Evolutionary conservation across 805 yeast genomes (phyloP).

Genomic region (Metschnikowia gruessii): DNA sequence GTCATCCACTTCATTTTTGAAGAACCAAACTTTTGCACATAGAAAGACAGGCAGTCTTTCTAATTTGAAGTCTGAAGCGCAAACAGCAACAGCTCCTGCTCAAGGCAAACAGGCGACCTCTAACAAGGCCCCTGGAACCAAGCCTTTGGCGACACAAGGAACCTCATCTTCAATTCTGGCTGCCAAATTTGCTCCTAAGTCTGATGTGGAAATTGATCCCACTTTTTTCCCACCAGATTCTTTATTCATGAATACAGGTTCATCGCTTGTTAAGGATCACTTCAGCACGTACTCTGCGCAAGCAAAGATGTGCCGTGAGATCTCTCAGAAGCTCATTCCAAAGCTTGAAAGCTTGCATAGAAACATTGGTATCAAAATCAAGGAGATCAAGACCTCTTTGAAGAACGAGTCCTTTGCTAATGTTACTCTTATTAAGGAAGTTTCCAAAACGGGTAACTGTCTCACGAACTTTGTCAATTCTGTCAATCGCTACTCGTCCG

Average conservation of each 20-base stretch:
- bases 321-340: constrained; percentile 33
- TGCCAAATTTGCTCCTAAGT: constrained; percentile 18
- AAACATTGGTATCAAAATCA: constrained; percentile 37
- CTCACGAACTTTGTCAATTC: constrained; percentile 35
- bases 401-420: constrained; percentile 43
- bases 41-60: constrained; percentile 16
- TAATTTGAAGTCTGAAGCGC: constrained; percentile 12
- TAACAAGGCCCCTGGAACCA: constrained; percentile 1
- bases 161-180: constrained; percentile 11
- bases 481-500: constrained; percentile 31
- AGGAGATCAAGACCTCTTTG: constrained; percentile 39
- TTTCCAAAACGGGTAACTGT: constrained; percentile 58
- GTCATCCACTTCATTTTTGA: constrained; percentile 25
- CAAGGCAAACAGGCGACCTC: constrained; percentile 2
- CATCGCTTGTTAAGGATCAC: constrained; percentile 36
- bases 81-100: neutral
- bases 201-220: constrained; percentile 24
- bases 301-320: constrained; percentile 31
- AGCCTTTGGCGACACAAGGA: constrained; percentile 1
- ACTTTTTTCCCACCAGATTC: constrained; percentile 26
- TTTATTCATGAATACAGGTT: constrained; percentile 29
- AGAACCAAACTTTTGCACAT: constrained; percentile 22
- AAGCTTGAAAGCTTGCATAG: constrained; percentile 35
- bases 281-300: constrained; percentile 26
- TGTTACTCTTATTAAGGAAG: constrained; percentile 35